Conservation (phyloP, 2,329 filamentous ascomycete species). For the Grosmannia huntii region DNA sequence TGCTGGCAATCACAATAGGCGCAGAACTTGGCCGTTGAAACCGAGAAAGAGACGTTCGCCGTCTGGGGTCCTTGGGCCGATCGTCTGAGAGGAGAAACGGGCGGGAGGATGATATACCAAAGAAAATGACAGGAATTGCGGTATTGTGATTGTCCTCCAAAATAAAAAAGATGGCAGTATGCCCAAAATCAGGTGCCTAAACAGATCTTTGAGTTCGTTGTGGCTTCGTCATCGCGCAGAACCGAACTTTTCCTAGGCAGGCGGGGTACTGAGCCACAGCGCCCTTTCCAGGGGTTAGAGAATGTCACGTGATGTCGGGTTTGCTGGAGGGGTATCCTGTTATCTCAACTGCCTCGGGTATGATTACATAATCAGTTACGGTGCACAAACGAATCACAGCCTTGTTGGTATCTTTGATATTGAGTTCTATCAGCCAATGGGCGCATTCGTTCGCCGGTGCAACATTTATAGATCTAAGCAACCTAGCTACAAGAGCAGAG, state of each 20-base stretch:
- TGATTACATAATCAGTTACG: too few relatives aligned
- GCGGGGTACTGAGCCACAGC: not conserved
- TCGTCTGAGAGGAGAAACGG: not conserved
- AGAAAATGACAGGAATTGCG: not conserved
- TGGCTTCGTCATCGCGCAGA: slow-evolving; percentile 2
- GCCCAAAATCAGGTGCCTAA: not conserved
- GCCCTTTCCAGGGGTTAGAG: not conserved
- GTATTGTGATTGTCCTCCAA: not conserved
- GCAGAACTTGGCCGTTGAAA: not conserved
- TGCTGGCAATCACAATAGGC: not conserved
- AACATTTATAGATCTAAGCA: not conserved
- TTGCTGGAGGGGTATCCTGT: not conserved
- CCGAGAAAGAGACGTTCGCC: not conserved
- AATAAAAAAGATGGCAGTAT: not conserved
- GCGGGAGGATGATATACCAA: not conserved
- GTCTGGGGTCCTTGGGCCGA: not conserved
- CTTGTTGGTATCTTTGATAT: not conserved
- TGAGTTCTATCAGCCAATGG: not conserved
- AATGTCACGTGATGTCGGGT: not conserved
- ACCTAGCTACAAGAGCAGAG: not conserved
- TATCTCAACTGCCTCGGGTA: too few relatives aligned
- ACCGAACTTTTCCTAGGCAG: not conserved
- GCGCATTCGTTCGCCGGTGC: not conserved
- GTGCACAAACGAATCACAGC: not conserved
- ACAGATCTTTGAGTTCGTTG: not conserved